Base-by-base conservation (phyloP, 2,329 filamentous ascomycete genomes). In the Exophiala sp. region DNA sequence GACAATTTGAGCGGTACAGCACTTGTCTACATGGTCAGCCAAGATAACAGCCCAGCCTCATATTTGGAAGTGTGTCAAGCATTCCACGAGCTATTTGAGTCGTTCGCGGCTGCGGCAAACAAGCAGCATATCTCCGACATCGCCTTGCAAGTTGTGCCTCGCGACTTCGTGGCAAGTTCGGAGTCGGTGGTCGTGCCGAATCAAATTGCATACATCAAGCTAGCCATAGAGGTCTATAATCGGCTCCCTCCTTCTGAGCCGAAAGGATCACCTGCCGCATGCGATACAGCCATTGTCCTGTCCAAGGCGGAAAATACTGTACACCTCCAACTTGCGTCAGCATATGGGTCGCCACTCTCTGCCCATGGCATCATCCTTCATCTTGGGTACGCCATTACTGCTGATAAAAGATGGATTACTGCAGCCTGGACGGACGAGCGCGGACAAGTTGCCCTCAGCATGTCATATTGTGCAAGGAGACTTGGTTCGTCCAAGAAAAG, bases 1-100 rank as follows among this genome's bases (percentile, higher is more conserved):
- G 57, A 70, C 12, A 62, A 66, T 10, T 65, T 59, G 32, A 65
- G 64, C 8, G 67, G 72, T 11, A 79, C 72, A 57, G 71, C 80
- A 41, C 77, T 85, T 33, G 71, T 85, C 43, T 85, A 83, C 63
- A 78, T 85, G 52, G 65, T 85, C 46, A 78, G 83, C 60, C 79
- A 65, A 44, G 68, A 73, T 18, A 70, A 73, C 14, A 74, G 76
- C 33, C 62, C 73, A 18, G 74, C 57, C 66, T 72, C 65, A 32
- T 61, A 58, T 44, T 34, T 59, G 29, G 76, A 82, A 56, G 71
- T 84, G 2, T 84, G 80, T 60, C 74, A 77, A 12, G 78, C 79
- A 16, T 84, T 84, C 65, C 78, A 78, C 72, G 65, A 70, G 5
- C 72, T 84, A 1, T 81, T 81, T 61, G 77, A 82, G 58, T 72